Evolutionary conservation across 2,329 filamentous ascomycete species (phyloP), one percentile per base, ranked within the genome.

Genomic region (Zasmidium cellare): DNA sequence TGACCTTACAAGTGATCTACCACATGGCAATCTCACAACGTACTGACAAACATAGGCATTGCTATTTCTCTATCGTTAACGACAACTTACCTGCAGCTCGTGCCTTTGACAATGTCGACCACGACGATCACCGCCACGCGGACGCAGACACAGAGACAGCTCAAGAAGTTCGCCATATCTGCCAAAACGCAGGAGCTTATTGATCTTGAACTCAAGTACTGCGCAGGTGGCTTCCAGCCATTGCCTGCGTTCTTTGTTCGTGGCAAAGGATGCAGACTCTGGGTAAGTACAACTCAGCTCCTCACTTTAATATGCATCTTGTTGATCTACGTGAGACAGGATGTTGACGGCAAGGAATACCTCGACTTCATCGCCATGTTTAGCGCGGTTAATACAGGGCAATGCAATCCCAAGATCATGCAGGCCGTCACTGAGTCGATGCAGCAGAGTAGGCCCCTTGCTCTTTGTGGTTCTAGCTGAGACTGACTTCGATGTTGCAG

Each of bases 391-490:
- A 74, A 74, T 47, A 61, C 73, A 14, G 72, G 72, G 38, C 72
- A 75, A 53, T 75, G 72, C 56, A 72, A 75, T 58, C 72, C 73
- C 1, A 65, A 60, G 14, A 71, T 75, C 31, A 75, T 71, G 12
- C 68, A 71, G 53, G 71, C 73, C 12, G 72, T 41, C 35, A 41
- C 35, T 5, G 35, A 41, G 5, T 9, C 35, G 3, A 41, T 41
- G 35, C 35, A 41, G 16, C 35, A 41, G 35, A 41, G 35, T 41
- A 41, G 5, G 35, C 35, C 7, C 11, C 3, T 5, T 16, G n/a
- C 35, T 41, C 3, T 14, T n/a, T 9, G 5, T 28, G 6, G 25
- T 14, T 14, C 16, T 14, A 41, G 35, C 16, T n/a, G n/a, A 41
- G 11, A 14, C 35, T 14, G 35, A 41, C 35, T 14, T 18, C n/a